Percentiles rank a stretch among this genome's conserved stretches.
These are phyloP conservation scores for Diaporthe citriasiana DNA, from an alignment of 2,329 filamentous ascomycete genomes.

Conservation along the genomic window DNA sequence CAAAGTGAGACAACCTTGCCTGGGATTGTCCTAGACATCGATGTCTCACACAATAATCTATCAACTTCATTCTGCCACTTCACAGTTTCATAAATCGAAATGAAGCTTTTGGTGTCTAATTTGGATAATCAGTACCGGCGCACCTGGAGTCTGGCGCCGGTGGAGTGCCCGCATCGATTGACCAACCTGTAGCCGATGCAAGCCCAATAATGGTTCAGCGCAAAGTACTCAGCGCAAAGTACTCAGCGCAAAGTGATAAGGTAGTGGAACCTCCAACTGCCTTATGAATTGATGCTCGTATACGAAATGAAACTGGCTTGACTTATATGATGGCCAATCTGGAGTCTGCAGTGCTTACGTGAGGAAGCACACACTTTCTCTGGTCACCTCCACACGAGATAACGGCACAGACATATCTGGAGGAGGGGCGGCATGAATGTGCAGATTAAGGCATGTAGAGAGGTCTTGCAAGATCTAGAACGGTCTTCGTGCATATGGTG, in stretches of 20 bases:
- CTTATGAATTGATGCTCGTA: neutral
- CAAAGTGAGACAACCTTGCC: constrained; percentile 4
- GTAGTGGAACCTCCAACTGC: neutral
- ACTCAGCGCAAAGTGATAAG: neutral
- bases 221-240: neutral
- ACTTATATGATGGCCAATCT: neutral
- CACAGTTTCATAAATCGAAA: neutral
- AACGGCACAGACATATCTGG: neutral
- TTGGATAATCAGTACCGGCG: neutral
- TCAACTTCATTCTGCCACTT: neutral
- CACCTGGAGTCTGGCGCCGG: neutral
- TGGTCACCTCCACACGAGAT: neutral
- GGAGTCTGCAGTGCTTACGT: neutral
- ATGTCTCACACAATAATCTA: neutral
- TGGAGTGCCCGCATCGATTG: neutral
- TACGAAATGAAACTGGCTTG: neutral
- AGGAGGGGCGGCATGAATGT: neutral
- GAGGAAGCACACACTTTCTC: neutral
- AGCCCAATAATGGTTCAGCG: neutral
- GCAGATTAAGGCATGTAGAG: constrained; percentile 3
- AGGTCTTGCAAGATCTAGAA: constrained; percentile 7
- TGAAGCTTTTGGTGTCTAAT: neutral
- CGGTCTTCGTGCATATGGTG: neutral
- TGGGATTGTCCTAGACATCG: neutral
- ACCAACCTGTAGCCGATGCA: neutral